Evolutionary conservation across 768 basidiomycete species (phyloP), one percentile per base, ranked within the genome.

Genomic region (Galerina marginata): DNA sequence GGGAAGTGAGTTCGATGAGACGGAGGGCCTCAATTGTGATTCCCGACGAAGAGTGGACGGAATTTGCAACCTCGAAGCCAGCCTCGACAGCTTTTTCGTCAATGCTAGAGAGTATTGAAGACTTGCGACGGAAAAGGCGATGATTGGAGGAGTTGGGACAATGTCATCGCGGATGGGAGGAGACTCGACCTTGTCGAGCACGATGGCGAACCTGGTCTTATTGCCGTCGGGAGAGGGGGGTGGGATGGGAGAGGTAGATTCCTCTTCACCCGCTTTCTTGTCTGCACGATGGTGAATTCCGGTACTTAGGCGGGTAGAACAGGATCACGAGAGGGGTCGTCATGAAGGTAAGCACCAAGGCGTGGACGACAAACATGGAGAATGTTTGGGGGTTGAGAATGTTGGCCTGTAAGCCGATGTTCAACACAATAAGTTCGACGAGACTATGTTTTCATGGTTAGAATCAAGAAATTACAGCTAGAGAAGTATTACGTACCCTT

Each of bases 381-480:
- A 96, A 94, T 10, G 90, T 84, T 25, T 85, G 82, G 0, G 79
- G 74, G 67, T 86, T 80, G 47, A 91, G 79, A 56, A 92, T 87
- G 11, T 75, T 75, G 2, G 92, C 92, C 61, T 79, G 72, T 7
- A 92, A 79, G 51, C 95, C 95, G 63, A 96, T 87, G 69, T 97
- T 97, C 68, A 96, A 84, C 7, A 95, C 94, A 63, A 97, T 95
- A 29, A 96, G 85, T 71, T 96, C 94, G 25, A 95, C 93, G 20
- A 88, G 77, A 37, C 86, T 88, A 62, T 39, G 7, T 55, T 10
- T 45, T 23, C 25, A 46, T 20, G 23, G 6, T 9, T 49, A 39
- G 36, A 14, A 16, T 25, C 12, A 15, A 39, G 26, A 23, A 20
- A 11, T 26, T 6, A 57, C 26, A 40, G 1, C 42, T 6, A 33